These are phyloP conservation scores for Colletotrichum sp. DNA, from an alignment of 2,329 filamentous ascomycete species.

Conservation along the genomic window DNA sequence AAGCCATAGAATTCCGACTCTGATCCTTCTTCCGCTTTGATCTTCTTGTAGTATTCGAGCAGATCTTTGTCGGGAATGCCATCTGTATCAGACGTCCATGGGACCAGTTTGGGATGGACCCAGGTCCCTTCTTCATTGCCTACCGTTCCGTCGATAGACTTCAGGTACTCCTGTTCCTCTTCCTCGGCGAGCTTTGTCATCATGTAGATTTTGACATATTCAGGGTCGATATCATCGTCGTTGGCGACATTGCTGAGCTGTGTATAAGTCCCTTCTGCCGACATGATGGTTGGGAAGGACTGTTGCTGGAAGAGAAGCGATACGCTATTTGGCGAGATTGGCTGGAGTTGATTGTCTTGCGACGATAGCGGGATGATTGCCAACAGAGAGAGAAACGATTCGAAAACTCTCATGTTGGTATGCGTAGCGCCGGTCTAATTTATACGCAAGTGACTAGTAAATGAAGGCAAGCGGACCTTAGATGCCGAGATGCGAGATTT, in stretches of 20 bases:
- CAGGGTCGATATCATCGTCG: neutral
- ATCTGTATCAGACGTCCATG: neutral
- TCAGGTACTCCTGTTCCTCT: neutral
- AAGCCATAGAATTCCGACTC: neutral
- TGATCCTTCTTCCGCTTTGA: rapidly evolving
- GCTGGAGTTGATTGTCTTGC: rapidly evolving
- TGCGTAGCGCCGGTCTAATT: too few species aligned
- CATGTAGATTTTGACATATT: neutral
- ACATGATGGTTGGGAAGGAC: neutral
- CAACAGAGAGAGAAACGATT: rapidly evolving
- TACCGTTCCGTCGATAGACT: neutral
- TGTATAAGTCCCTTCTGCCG: neutral
- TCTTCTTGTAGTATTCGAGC: neutral
- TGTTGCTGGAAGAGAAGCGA: rapidly evolving
- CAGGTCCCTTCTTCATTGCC: rapidly evolving
- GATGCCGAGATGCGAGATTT: neutral
- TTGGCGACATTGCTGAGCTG: neutral
- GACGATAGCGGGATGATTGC: rapidly evolving
- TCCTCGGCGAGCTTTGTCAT: neutral
- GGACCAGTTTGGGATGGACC: neutral
- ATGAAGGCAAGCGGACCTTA: too few species aligned
- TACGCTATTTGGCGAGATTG: neutral
- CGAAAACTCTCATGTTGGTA: neutral
- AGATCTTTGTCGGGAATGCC: neutral
- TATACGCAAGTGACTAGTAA: too few species aligned